Percentiles rank a stretch among this genome's conserved stretches.
phyloP scores from a whole-genome alignment of 495 filamentous ascomycete species.

The Parachaetomium inaequale region DNA sequence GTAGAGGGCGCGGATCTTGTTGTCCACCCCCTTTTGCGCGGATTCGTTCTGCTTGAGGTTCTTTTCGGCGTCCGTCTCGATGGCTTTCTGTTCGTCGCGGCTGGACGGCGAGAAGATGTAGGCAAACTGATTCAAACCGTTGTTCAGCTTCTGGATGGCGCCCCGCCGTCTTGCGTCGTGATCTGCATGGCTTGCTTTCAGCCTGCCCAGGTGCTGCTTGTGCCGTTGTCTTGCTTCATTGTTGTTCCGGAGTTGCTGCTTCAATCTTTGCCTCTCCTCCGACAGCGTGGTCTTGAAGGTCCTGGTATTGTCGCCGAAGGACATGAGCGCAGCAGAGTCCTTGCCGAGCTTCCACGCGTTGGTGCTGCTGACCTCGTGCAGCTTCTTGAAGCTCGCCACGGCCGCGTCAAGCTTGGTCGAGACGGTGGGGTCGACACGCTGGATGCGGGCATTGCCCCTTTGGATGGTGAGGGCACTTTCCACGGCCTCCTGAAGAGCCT shows the following conservation, averaged over 20 bases:
- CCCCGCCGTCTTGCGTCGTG: neutral
- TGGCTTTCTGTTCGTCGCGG: neutral
- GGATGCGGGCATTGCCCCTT: neutral
- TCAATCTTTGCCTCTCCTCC: neutral
- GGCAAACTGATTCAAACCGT: neutral
- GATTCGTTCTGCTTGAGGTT: neutral
- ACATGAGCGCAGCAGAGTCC: neutral
- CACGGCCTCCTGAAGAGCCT: neutral
- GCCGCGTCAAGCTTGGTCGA: neutral
- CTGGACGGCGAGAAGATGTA: neutral
- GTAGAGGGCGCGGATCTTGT: neutral
- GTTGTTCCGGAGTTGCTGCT: neutral
- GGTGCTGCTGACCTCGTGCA: neutral
- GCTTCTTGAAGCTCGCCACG: neutral
- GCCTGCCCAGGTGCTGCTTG: neutral
- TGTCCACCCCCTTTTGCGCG: neutral
- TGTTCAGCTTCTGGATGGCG: neutral
- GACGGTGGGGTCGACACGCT: neutral
- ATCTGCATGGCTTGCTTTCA: neutral
- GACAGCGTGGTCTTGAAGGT: neutral
- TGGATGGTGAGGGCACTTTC: neutral
- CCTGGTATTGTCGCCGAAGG: neutral
- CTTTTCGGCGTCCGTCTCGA: neutral
- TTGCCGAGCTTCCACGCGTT: slow-evolving; percentile 1
- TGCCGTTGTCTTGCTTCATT: neutral